Base-by-base conservation (phyloP, 2,329 filamentous ascomycete species). In the Apiospora kogelbergensis region DNA sequence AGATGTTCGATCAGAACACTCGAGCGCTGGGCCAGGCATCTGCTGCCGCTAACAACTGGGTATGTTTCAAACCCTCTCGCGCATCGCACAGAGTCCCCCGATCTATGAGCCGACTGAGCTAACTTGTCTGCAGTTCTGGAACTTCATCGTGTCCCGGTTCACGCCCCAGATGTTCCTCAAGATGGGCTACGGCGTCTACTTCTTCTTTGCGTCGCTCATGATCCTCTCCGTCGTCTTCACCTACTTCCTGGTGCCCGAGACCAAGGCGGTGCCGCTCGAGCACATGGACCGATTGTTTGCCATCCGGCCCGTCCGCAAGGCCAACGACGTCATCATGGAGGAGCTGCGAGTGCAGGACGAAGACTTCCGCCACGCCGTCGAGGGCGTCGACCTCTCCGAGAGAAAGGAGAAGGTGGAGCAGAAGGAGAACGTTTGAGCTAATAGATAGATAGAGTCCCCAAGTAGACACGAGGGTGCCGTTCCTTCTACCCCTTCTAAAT, bases 1-100 rank as follows among this genome's bases (percentile, higher is more conserved):
- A 94, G 78, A 93, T 94, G 84, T 94, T 93, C 78, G 88, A 91
- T 74, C 87, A 89, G 72, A 91, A 90, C 79, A 88, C 89, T 20
- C 85, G 90, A 67, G 88, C 89, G 0, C 84, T 94, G 0, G 91
- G 91, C 1, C 91, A 94, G 76, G 91, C 92, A 11, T 91, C 86
- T 45, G 92, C 92, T 0, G 88, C 91, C 0, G 88, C 88, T 2
- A 91, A 87, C 79, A 93, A 93, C 79, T 93, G 91, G 65, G 65
- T 66, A 66, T 13, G 64, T 24, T 15, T 2, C n/a, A 13, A 48
- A 17, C 24, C 24, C 46, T 20, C 63, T 11, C 13, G 20, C 11
- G 2, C 2, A 45, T 20, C 24, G 2, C 30, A 17, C 24, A 26
- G 5, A n/a, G 33, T 7, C 30, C 10, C 30, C 22, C 10, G 22